Evolutionary conservation across 352 stramenopile species (phyloP).

Genomic region (Phytophthora citricola): DNA sequence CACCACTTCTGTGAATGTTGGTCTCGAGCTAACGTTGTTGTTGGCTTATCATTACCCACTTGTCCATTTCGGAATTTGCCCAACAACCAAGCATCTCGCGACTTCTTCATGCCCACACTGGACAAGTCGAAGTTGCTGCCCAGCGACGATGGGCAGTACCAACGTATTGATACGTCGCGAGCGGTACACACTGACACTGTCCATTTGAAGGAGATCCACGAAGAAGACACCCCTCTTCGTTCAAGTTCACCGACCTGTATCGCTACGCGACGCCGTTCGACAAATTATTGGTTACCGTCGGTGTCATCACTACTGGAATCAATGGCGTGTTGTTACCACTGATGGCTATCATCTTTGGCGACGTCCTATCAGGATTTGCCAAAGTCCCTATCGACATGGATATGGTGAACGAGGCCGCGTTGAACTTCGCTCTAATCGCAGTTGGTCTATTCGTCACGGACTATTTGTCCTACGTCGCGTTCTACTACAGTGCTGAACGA

Average conservation of each 20-base stretch:
- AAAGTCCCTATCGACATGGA: slow-evolving; percentile 32
- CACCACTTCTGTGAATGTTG: background rate
- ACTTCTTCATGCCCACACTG: background rate
- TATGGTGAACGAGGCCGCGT: slow-evolving; percentile 29
- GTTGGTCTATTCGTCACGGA: slow-evolving; percentile 46
- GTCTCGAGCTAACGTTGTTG: background rate
- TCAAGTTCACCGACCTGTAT: slow-evolving; percentile 41
- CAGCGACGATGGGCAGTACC: slow-evolving; percentile 7
- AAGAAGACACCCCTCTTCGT: slow-evolving; percentile 8
- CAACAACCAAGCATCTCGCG: background rate
- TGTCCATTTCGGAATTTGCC: slow-evolving; percentile 5
- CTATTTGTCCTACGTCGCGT: slow-evolving; percentile 40
- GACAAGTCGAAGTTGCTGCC: slow-evolving; percentile 10
- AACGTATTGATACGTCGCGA: slow-evolving; percentile 14
- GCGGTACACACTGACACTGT: background rate
- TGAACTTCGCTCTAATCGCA: slow-evolving; percentile 44
- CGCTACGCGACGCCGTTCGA: slow-evolving; percentile 43
- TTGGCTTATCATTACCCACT: background rate
- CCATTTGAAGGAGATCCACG: too few species aligned
- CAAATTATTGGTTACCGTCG: slow-evolving; percentile 36
- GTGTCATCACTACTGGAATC: slow-evolving; percentile 27
- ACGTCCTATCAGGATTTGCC: slow-evolving; percentile 41
- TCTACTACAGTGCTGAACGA: slow-evolving; percentile 44
- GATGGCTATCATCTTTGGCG: slow-evolving; percentile 55
- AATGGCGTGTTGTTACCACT: slow-evolving; percentile 52